These are phyloP conservation scores for Pterula multifida DNA, from an alignment of 1,284 basidiomycete species.

Conservation along the genomic window DNA sequence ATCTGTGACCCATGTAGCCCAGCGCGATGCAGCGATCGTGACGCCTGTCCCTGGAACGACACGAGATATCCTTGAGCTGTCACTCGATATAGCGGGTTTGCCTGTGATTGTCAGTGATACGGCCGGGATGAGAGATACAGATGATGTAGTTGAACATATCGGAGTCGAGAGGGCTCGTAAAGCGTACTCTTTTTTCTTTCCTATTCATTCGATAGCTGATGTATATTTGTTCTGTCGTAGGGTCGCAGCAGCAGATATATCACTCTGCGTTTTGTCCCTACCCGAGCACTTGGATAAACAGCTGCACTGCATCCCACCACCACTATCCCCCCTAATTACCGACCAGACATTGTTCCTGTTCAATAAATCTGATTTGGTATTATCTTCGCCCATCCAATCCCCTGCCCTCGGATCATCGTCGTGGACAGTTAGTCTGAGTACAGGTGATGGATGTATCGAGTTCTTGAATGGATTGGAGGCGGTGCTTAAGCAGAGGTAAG, in stretches of 20 bases:
- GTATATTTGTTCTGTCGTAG: conserved; percentile 23
- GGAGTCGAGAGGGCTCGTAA: conserved; percentile 64
- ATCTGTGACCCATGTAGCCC: conserved; percentile 34
- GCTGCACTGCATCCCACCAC: too few species aligned
- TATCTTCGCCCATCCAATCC: too few species aligned
- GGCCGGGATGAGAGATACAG: conserved; percentile 65
- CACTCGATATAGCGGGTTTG: conserved; percentile 77
- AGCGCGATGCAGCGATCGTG: conserved; percentile 81
- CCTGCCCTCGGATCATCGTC: conserved; percentile 11
- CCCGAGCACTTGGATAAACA: conserved; percentile 32
- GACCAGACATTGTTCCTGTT: conserved; percentile 59
- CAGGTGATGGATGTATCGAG: conserved; percentile 37
- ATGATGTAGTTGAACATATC: conserved; percentile 71
- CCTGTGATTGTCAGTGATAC: conserved; percentile 77
- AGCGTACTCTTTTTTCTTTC: conserved; percentile 27
- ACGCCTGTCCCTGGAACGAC: conserved; percentile 82
- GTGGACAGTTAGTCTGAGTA: conserved; percentile 58
- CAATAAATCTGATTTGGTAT: conserved; percentile 61
- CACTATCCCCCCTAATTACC: too few species aligned
- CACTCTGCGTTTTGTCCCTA: conserved; percentile 69
- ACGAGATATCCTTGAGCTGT: conserved; percentile 72
- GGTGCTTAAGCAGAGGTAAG: conserved; percentile 43
- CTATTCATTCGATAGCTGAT: not conserved
- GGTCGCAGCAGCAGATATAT: conserved; percentile 52
- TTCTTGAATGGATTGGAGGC: conserved; percentile 49